A percentile compares a stretch with the other conserved stretches of the same genome.
phyloP scores from a whole-genome alignment of 306 rosid species.

The Prunus armeniaca region DNA sequence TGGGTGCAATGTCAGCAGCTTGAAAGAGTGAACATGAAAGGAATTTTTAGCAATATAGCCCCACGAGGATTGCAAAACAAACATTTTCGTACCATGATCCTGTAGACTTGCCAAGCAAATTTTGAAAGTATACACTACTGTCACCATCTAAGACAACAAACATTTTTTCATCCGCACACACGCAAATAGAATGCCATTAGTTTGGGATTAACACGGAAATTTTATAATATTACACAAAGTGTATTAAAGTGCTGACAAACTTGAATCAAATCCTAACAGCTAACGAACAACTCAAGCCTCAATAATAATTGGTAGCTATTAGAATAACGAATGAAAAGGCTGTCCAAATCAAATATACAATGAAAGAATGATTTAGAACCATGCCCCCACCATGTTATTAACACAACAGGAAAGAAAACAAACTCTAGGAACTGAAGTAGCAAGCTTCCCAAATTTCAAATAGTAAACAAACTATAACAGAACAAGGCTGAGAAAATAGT shows the following conservation, averaged over 20 bases:
- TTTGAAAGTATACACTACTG: not conserved
- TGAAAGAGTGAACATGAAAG: not conserved
- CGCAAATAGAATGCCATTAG: not conserved
- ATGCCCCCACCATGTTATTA: not conserved
- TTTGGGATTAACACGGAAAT: not conserved
- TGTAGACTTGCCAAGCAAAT: not conserved
- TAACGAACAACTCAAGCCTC: slow-evolving; percentile 1
- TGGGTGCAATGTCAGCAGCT: not conserved
- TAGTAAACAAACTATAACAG: not conserved
- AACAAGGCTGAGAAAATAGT: not conserved
- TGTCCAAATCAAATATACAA: not conserved
- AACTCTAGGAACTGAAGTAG: not conserved
- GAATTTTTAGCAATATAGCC: not conserved
- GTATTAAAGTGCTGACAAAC: not conserved
- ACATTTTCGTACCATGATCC: not conserved
- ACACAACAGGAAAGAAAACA: not conserved
- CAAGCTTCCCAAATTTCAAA: not conserved
- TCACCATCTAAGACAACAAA: slow-evolving; percentile 4
- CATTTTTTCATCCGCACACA: not conserved
- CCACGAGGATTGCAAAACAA: not conserved
- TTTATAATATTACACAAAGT: not conserved
- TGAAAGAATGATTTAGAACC: not conserved
- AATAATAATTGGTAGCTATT: not conserved
- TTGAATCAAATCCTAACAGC: not conserved
- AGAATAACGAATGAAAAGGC: not conserved